phyloP scores from a whole-genome alignment of 148 eudicot species.

The Cornus suecica region DNA sequence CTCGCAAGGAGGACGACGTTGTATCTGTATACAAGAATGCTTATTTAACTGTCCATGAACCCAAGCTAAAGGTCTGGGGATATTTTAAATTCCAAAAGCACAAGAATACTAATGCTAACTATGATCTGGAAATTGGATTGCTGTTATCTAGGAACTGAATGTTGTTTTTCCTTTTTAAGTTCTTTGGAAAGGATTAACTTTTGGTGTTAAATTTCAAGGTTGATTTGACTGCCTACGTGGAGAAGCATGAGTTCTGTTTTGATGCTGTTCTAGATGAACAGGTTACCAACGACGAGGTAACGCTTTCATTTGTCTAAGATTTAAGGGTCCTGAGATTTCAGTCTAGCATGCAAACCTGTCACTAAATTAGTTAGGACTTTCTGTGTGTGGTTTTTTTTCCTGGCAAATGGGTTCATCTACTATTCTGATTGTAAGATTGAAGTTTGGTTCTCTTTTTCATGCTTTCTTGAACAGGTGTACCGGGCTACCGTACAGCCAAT shows the following conservation, averaged over 20 bases:
- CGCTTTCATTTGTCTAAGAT: neutral
- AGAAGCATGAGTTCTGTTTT: slow-evolving; percentile 97
- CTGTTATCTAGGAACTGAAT: neutral
- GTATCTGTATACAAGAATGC: slow-evolving; percentile 74
- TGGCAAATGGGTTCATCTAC: too few relatives aligned
- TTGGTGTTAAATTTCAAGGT: slow-evolving; percentile 47
- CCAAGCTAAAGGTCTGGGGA: slow-evolving; percentile 81
- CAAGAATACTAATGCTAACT: neutral
- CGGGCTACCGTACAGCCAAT: slow-evolving; percentile 83
- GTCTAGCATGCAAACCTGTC: neutral
- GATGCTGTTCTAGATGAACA: slow-evolving; percentile 93
- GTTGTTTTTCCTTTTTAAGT: neutral
- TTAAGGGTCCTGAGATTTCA: neutral
- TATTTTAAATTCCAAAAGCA: neutral
- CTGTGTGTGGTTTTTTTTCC: too few relatives aligned
- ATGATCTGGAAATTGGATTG: slow-evolving; percentile 2
- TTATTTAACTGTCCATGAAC: slow-evolving; percentile 77
- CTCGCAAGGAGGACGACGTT: slow-evolving; percentile 93
- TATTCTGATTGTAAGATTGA: too few relatives aligned
- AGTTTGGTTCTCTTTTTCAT: neutral
- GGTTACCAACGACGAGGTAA: slow-evolving; percentile 91
- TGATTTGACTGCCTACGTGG: slow-evolving; percentile 96
- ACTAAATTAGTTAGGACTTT: neutral
- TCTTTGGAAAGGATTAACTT: slow-evolving; percentile 17
- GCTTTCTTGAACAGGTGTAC: slow-evolving; percentile 60